phyloP scores from a whole-genome alignment of 176 grass and related monocot genomes.

The Oryza australiensis region DNA sequence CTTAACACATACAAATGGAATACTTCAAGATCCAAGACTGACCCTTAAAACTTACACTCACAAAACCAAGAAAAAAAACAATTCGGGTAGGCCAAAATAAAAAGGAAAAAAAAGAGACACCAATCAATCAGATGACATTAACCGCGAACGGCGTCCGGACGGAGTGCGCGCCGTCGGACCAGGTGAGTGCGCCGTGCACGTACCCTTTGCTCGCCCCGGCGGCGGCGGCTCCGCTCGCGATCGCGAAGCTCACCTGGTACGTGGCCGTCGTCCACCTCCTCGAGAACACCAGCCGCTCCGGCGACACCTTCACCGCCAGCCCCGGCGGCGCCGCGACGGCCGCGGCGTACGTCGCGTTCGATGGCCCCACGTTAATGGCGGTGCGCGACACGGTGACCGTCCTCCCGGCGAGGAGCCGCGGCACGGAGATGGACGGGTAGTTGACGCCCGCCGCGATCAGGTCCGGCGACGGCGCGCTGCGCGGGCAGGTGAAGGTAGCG shows the following conservation, averaged over 20 bases:
- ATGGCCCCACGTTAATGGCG: conserved; percentile 73
- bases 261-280: conserved; percentile 68
- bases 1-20: not conserved
- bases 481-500: conserved; percentile 54
- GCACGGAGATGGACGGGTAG: conserved; percentile 92
- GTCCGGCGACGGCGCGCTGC: conserved; percentile 49
- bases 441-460: conserved; percentile 71
- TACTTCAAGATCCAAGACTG: not conserved
- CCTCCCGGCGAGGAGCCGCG: conserved; percentile 45
- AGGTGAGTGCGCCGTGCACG: conserved; percentile 60
- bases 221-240: conserved; percentile 10
- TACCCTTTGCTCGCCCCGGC: conserved; percentile 56
- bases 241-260: conserved; percentile 60
- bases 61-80: not conserved
- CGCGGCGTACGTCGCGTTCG: conserved; percentile 67
- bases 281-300: conserved; percentile 61
- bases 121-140: conserved; percentile 67
- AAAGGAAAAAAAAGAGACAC: not conserved
- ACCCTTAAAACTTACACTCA: not conserved
- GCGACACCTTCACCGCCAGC: conserved; percentile 58
- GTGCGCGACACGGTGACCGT: conserved; percentile 51
- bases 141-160: conserved; percentile 80
- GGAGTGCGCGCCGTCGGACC: conserved; percentile 85
- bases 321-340: conserved; percentile 54
- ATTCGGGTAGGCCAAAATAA: not conserved